Conservation (phyloP, 202 grass and related monocot genomes). For the Dendrocalamus latiflorus region DNA sequence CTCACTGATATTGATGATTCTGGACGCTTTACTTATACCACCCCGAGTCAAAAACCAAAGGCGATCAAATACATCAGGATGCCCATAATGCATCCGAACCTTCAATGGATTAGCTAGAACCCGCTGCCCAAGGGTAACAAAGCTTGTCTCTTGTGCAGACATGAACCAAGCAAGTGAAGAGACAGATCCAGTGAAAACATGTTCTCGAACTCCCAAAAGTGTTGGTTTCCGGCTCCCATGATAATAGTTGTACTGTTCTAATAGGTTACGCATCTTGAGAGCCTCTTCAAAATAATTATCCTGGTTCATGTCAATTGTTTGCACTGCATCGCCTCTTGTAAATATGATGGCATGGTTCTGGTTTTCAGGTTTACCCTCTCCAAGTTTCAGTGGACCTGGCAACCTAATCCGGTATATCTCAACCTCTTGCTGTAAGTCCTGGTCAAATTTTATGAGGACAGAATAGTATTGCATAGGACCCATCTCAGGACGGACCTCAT, state of each 20-base stretch:
- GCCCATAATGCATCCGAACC: conserved; percentile 93
- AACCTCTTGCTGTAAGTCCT: conserved; percentile 65
- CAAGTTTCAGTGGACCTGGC: conserved; percentile 77
- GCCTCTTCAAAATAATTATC: conserved; percentile 93
- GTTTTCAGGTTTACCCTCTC: conserved; percentile 95
- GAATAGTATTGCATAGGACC: conserved; percentile 66
- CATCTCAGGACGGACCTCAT: conserved; percentile 45
- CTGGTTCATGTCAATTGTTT: conserved; percentile 98
- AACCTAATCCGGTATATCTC: conserved; percentile 86
- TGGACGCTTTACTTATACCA: conserved; percentile 92
- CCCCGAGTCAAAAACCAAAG: conserved; percentile 89
- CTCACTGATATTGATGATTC: conserved; percentile 88
- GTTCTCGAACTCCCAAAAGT: conserved; percentile 80
- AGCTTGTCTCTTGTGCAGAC: conserved; percentile 94
- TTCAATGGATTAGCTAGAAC: conserved; percentile 86
- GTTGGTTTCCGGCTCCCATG: conserved; percentile 72
- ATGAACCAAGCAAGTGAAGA: conserved; percentile 98
- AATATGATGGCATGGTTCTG: conserved; percentile 97
- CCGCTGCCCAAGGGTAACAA: conserved; percentile 91
- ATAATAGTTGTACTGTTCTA: conserved; percentile 78
- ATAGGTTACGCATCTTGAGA: conserved; percentile 92
- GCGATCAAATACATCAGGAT: conserved; percentile 95
- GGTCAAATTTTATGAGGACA: conserved; percentile 88
- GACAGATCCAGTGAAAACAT: conserved; percentile 95
- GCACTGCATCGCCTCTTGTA: conserved; percentile 81